phyloP scores from a whole-genome alignment of 2,329 filamentous ascomycete species.

The Fusarium sublunatum region DNA sequence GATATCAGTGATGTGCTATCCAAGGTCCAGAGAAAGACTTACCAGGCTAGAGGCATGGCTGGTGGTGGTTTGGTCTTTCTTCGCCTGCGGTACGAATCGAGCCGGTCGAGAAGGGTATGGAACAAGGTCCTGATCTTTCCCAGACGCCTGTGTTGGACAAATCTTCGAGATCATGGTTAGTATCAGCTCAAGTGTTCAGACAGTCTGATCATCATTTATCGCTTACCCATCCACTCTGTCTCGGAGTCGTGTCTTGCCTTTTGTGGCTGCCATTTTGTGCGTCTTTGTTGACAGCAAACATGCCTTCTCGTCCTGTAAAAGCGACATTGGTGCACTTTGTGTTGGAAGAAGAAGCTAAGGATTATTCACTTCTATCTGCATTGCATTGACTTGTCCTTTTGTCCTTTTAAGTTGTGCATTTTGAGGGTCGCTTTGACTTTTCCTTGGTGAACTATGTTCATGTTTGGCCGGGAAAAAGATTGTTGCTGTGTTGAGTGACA shows the following conservation, averaged over 20 bases:
- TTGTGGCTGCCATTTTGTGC: not conserved
- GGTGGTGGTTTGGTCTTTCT: not conserved
- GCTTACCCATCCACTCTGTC: not conserved
- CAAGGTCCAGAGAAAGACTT: not conserved
- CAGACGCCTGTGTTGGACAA: not conserved
- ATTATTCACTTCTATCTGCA: no score
- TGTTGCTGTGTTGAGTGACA: no score
- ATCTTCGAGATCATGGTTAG: not conserved
- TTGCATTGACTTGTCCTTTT: no score
- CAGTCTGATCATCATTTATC: not conserved
- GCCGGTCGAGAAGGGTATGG: not conserved
- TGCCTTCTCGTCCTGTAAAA: not conserved
- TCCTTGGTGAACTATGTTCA: no score
- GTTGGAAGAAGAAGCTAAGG: no score
- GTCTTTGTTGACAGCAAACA: not conserved
- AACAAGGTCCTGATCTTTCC: not conserved
- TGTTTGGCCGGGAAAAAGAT: no score
- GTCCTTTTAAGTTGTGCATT: no score
- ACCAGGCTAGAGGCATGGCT: constrained; percentile 25
- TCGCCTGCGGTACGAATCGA: not conserved
- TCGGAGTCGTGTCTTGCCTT: not conserved
- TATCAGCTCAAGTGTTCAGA: not conserved
- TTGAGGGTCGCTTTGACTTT: no score
- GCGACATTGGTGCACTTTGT: not conserved
- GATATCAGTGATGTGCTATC: constrained; percentile 1